Evolutionary conservation across 129 eudicot genomes (phyloP).

Genomic region (Tanacetum coccineum): DNA sequence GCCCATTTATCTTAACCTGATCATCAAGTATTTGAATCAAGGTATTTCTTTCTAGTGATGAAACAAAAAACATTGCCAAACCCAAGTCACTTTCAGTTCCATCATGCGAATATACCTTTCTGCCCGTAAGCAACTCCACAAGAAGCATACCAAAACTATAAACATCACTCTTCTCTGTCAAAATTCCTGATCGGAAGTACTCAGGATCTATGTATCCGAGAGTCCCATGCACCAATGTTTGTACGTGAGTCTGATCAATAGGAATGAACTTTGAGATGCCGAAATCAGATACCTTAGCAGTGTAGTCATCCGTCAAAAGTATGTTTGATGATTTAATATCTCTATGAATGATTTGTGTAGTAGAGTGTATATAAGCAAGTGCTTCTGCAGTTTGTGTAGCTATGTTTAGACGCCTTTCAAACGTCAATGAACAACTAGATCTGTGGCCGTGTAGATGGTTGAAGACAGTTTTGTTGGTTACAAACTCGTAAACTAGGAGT

Average conservation of each 20-base stretch:
- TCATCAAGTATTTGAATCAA: slow-evolving; percentile 31
- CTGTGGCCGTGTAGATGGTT: slow-evolving; percentile 26
- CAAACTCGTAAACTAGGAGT: slow-evolving; percentile 21
- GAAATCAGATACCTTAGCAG: slow-evolving; percentile 34
- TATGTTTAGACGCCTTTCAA: slow-evolving; percentile 18
- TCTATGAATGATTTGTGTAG: slow-evolving; percentile 30
- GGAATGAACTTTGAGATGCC: slow-evolving; percentile 31
- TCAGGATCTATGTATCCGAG: slow-evolving; percentile 34
- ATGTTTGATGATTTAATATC: slow-evolving; percentile 31
- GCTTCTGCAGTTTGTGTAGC: slow-evolving; percentile 25
- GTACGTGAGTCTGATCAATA: slow-evolving; percentile 26
- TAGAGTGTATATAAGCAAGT: slow-evolving; percentile 27
- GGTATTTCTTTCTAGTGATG: slow-evolving; percentile 11
- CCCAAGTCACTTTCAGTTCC: slow-evolving; percentile 27
- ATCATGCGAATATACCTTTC: slow-evolving; percentile 29
- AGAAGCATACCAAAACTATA: slow-evolving; percentile 38
- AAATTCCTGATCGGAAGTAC: slow-evolving; percentile 30
- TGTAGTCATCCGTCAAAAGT: slow-evolving; percentile 32
- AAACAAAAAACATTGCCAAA: slow-evolving; percentile 22
- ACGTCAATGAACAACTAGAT: not conserved
- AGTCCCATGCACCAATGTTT: slow-evolving; percentile 32
- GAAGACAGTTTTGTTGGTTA: slow-evolving; percentile 30
- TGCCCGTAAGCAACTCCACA: slow-evolving; percentile 27
- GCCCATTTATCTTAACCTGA: slow-evolving; percentile 18
- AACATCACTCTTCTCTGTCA: slow-evolving; percentile 28